Evolutionary conservation across 441 rosid species (phyloP), one percentile per base, ranked within the genome.

Genomic region (Pelargonium myrrhifolium): DNA sequence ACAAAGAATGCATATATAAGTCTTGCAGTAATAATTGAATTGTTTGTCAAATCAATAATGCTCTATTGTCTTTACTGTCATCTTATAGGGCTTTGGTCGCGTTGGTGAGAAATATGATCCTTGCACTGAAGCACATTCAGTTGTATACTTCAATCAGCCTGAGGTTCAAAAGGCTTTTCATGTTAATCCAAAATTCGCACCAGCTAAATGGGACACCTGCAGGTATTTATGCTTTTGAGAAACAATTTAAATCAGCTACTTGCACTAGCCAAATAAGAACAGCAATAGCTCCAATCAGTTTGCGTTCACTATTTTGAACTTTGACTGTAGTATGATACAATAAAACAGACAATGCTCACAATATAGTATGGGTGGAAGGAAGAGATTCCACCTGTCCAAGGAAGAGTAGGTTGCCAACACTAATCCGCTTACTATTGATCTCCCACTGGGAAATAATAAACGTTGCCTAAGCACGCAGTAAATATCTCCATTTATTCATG

Each of bases 81-180:
- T 74, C 40, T 40, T 11, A 35, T 79, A 90, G 98, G 77, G 58
- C 59, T 60, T 74, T 63, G 89, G 97, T 55, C 85, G 67, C 68
- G 74, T 85, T 62, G 79, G 86, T n/a, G 90, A 90, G 71, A 80
- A 85, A 76, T 93, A 93, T 62, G 99, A 93, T 82, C 99, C 99
- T 56, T 93, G 99, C 83, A 89, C 99, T 0, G 99, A 93, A 79
- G 73, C 78, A 74, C 93, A 93, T 73, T 83, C 96, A 7, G 77
- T 62, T 65, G 75, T 77, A 18, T 93, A 91, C 76, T 93, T 93
- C 84, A 93, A 89, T 81, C 83, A 26, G 35, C 95, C 89, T 53
- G 93, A 84, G 78, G 99, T 93, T 80, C 92, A 88, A 69, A 66
- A 73, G 68, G 92, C 97, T 15, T 89, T 93, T 66, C 90, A 93